Evolutionary conservation across 495 filamentous ascomycete species (phyloP), one percentile per base, ranked within the genome.

Genomic region (Hapsidospora chrysogenum): DNA sequence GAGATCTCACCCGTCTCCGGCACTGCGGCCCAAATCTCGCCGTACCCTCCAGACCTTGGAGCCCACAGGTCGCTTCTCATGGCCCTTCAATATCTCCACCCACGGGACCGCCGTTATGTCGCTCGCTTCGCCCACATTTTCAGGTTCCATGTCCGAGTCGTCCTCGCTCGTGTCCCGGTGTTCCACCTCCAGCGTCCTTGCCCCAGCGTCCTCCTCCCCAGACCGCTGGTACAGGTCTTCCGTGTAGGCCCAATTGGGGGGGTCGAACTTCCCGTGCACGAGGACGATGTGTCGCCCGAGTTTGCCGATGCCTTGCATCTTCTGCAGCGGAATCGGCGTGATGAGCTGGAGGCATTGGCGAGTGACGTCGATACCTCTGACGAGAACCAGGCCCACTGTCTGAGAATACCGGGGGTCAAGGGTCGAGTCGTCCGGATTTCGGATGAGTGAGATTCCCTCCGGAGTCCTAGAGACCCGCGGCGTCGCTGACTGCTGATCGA

Each of bases 171-270:
- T 37, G 14, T 46, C 45, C 3, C 39, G 39, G 17, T 38, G 39
- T 22, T 29, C 30, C 11, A 44, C 42, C 3, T 41, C 37, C 11
- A 34, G 42, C 13, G 31, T 32, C 26, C 29, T 46, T 2, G 44
- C 46, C 11, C 32, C 45, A 1, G 4, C 47, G 7, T 47, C 46
- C 6, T 32, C 47, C n/a, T 43, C 23, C 8, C 39, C 19, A 18
- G 35, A 39, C 33, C 42, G 33, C n/a, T 36, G 38, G 30, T 59
- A 54, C 4, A 70, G 33, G 11, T 66, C 61, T 41, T 75, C 70
- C 1, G 57, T 57, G 37, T 71, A 74, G 9, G 65, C 66, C 72
- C 70, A 77, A 8, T 48, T 62, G 2, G 72, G 71, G 8, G 66
- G 49, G 39, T 74, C 70, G 29, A 72, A 66, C 48, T 59, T 67